Evolutionary conservation across 2,329 filamentous ascomycete genomes (phyloP).

Genomic region (Amylocarpus encephaloides): DNA sequence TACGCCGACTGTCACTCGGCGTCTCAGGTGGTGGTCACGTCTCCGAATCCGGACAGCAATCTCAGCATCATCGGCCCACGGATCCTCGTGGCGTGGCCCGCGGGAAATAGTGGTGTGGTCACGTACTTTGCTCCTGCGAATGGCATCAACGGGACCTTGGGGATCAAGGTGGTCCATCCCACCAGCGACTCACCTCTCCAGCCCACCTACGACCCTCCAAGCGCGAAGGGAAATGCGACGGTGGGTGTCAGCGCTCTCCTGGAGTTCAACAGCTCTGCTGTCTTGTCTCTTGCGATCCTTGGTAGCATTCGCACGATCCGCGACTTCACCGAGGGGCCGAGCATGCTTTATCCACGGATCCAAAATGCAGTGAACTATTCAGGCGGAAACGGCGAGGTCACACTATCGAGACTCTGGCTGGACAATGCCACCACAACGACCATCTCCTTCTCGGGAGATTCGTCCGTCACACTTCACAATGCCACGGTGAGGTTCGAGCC

Average conservation of each 20-base stretch:
- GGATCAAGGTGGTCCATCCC: slow-evolving; percentile 46
- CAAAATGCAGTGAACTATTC: slow-evolving; percentile 47
- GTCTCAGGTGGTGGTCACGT: slow-evolving; percentile 55
- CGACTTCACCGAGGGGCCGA: slow-evolving; percentile 54
- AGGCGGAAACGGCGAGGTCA: slow-evolving; percentile 35
- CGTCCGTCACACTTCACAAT: slow-evolving; percentile 36
- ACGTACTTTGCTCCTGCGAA: slow-evolving; percentile 50
- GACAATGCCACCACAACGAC: slow-evolving; percentile 54
- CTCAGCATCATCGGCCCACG: slow-evolving; percentile 49
- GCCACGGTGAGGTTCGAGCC: slow-evolving; percentile 41
- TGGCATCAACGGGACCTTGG: slow-evolving; percentile 47
- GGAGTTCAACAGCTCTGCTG: slow-evolving; percentile 51
- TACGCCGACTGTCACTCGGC: slow-evolving; percentile 57
- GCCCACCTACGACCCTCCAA: slow-evolving; percentile 36
- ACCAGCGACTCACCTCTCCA: slow-evolving; percentile 40
- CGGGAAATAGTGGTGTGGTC: slow-evolving; percentile 55
- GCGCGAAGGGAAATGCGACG: slow-evolving; percentile 31
- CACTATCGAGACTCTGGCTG: slow-evolving; percentile 51
- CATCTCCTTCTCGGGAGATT: slow-evolving; percentile 40
- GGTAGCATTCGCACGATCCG: slow-evolving; percentile 58
- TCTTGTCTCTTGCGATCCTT: slow-evolving; percentile 49
- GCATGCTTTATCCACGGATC: slow-evolving; percentile 44
- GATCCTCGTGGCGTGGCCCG: slow-evolving; percentile 58
- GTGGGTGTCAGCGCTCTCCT: slow-evolving; percentile 50
- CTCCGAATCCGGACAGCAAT: slow-evolving; percentile 46